Conservation (phyloP, 169 alveolate species). For the Sarcocystis neurona region DNA sequence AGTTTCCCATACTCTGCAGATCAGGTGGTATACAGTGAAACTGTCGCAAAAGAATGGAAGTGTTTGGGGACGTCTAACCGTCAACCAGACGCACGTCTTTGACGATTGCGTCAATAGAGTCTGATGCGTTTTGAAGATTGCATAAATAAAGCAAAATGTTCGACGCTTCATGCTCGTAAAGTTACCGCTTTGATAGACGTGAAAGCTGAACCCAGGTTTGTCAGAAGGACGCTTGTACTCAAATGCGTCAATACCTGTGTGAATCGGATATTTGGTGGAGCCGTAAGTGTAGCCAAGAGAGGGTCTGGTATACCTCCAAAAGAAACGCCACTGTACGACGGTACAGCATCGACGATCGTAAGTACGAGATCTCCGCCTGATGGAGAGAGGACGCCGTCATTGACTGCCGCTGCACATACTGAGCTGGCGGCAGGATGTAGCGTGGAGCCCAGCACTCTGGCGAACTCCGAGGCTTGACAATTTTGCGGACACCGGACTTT, state of each 20-base stretch:
- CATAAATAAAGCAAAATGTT: neutral
- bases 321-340: slow-evolving; percentile 65
- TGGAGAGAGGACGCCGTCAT: slow-evolving; percentile 83
- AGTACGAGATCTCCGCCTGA: slow-evolving; percentile 78
- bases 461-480: slow-evolving; percentile 73
- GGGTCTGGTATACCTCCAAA: slow-evolving; percentile 17
- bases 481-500: slow-evolving; percentile 75
- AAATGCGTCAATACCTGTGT: slow-evolving; percentile 48
- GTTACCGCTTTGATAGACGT: slow-evolving; percentile 51
- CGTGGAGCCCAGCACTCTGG: slow-evolving; percentile 70
- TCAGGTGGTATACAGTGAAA: neutral
- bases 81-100: slow-evolving; percentile 85
- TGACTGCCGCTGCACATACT: slow-evolving; percentile 86
- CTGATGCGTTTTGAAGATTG: slow-evolving; percentile 4
- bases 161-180: neutral
- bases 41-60: neutral
- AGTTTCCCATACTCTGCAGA: slow-evolving; percentile 65
- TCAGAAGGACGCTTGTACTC: slow-evolving; percentile 53
- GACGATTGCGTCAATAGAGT: slow-evolving; percentile 80
- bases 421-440: slow-evolving; percentile 83
- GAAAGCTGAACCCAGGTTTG: slow-evolving; percentile 42
- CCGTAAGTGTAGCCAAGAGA: neutral
- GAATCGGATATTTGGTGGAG: neutral
- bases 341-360: slow-evolving; percentile 70
- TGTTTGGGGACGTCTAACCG: slow-evolving; percentile 15